Base-by-base conservation (phyloP, 2,329 filamentous ascomycete species). In the Venturia asperata region DNA sequence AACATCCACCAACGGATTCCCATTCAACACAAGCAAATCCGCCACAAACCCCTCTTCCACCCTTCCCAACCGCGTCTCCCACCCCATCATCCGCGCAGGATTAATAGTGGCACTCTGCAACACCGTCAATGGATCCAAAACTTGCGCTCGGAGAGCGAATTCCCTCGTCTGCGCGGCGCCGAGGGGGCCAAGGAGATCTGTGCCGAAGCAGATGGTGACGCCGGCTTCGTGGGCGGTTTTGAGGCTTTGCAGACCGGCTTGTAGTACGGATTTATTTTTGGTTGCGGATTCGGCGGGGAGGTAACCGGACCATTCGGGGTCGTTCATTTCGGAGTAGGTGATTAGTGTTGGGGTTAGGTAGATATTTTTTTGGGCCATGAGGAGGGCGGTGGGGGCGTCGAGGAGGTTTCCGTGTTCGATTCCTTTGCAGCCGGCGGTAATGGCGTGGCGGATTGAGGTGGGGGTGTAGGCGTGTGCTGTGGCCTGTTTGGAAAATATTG, bases 351-450 rank as follows among this genome's bases (percentile, higher is more conserved):
- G 83, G 0, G 82, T 85, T 10, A 86, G 70, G 70, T 77, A 83
- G 2, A 79, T 75, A 0, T 74, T 75, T 60, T 76, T 78, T 67
- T 78, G 74, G 0, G 79, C 81, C 81, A 85, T 83, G 63, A 81
- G 73, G 58, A 74, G 71, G 0, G 82, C 76, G 67, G 79, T 74
- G 37, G 81, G 77, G 70, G 85, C 83, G 73, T 89, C 87, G 63
- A 86, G 75, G n/a, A 87, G 76, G 19, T 84, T 81, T 30, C 85
- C 86, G 68, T 86, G 84, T 67, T 86, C 84, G 67, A 86, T 85
- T 0, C 82, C 82, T 21, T 70, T 75, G 0, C 82, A 81, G 6
- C 82, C 84, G 62, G 85, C 81, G 19, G 80, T 76, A 24, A 86
- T 75, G 1, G 81, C 81, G 66, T 84, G 82, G 6, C 78, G 76